Conservation (phyloP, 148 eudicot genomes). For the Euryodendron excelsum region DNA sequence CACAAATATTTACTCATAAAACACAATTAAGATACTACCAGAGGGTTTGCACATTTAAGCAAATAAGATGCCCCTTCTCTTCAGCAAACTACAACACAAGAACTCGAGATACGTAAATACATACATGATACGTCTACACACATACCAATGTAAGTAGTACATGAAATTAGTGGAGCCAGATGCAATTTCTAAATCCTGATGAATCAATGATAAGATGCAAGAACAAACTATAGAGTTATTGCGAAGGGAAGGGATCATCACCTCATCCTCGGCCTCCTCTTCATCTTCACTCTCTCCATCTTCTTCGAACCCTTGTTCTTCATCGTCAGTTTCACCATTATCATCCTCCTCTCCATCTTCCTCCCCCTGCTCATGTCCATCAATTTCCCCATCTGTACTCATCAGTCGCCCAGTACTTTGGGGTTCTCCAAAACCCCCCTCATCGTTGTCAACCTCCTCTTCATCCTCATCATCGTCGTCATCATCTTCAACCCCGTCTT, state of each 20-base stretch:
- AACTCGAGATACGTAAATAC: too few species aligned
- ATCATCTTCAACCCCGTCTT: conserved; percentile 44
- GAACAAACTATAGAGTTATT: too few species aligned
- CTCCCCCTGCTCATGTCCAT: conserved; percentile 86
- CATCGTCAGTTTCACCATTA: conserved; percentile 74
- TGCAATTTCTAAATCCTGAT: too few species aligned
- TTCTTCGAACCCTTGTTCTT: conserved; percentile 52
- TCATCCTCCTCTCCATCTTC: conserved; percentile 76
- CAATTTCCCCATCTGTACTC: conserved; percentile 70
- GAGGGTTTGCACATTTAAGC: too few species aligned
- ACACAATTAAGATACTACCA: too few species aligned
- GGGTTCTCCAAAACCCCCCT: conserved; percentile 45
- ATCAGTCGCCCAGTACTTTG: conserved; percentile 42
- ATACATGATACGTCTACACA: too few species aligned
- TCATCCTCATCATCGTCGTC: conserved; percentile 55
- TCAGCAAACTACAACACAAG: too few species aligned
- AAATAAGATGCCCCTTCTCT: too few species aligned
- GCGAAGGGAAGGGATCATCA: conserved; percentile 20
- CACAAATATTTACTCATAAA: too few species aligned
- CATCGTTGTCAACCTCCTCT: conserved; percentile 65
- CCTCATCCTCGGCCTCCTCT: conserved; percentile 63
- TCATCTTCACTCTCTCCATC: conserved; percentile 50
- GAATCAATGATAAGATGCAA: too few species aligned
- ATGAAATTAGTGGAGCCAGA: too few species aligned
- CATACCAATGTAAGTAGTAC: too few species aligned